Evolutionary conservation across 2,329 filamentous ascomycete species (phyloP).

Genomic region (Colletotrichum sp.): DNA sequence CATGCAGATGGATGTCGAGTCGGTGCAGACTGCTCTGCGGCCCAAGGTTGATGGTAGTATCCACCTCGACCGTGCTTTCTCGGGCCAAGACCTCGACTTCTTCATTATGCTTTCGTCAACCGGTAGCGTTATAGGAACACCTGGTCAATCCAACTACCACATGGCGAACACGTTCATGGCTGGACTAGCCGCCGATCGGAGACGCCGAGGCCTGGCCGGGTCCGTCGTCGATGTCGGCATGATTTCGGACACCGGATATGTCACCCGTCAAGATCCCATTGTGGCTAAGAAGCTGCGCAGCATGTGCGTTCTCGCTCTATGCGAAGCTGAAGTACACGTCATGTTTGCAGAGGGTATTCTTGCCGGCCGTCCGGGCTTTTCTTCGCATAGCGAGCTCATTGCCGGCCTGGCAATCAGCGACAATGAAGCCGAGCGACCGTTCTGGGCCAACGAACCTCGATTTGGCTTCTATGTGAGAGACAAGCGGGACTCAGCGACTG

Average conservation of each 20-base stretch:
- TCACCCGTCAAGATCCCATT: slow-evolving; percentile 24
- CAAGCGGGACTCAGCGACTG: neutral
- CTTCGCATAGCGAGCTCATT: slow-evolving; percentile 24
- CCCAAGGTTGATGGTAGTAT: slow-evolving; percentile 40
- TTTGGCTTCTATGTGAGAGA: neutral
- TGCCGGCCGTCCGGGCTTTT: slow-evolving; percentile 30
- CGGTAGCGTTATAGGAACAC: slow-evolving; percentile 26
- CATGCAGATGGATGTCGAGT: slow-evolving; percentile 30
- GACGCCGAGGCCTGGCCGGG: slow-evolving; percentile 38
- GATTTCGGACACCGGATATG: slow-evolving; percentile 46
- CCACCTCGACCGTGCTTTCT: slow-evolving; percentile 34
- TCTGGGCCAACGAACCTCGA: neutral
- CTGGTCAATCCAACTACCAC: slow-evolving; percentile 47
- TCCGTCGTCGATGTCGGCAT: slow-evolving; percentile 41
- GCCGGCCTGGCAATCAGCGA: slow-evolving; percentile 23
- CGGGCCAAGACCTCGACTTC: slow-evolving; percentile 33
- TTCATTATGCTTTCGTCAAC: slow-evolving; percentile 37
- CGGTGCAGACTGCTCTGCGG: slow-evolving; percentile 27
- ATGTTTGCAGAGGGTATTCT: slow-evolving; percentile 47
- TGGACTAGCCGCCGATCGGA: slow-evolving; percentile 37
- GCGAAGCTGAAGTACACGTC: slow-evolving; percentile 16
- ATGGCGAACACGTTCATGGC: slow-evolving; percentile 50
- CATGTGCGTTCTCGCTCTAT: slow-evolving; percentile 6
- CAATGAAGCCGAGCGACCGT: neutral
- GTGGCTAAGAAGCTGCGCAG: neutral